phyloP scores from a whole-genome alignment of 2,329 filamentous ascomycete species.

The Drechmeria coniospora region DNA sequence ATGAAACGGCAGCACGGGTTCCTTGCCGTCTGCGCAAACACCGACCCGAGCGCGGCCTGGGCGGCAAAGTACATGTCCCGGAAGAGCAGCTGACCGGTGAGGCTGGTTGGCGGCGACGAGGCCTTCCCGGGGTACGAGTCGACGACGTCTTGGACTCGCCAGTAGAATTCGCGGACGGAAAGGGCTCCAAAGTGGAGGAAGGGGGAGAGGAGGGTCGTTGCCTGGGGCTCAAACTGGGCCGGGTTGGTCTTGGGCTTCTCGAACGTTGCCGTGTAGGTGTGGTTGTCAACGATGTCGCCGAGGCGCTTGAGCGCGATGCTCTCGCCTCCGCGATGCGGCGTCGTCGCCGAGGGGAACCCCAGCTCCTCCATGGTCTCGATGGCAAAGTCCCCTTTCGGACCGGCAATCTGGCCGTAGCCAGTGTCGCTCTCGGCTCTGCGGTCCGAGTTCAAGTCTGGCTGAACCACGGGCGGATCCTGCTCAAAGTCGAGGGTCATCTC shows the following conservation, averaged over 20 bases:
- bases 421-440: conserved; percentile 37
- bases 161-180: conserved; percentile 58
- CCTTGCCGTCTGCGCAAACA: conserved; percentile 47
- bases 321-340: conserved; percentile 58
- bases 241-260: conserved; percentile 63
- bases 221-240: conserved; percentile 55
- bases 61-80: conserved; percentile 75
- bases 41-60: conserved; percentile 49
- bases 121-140: conserved; percentile 37
- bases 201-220: conserved; percentile 58
- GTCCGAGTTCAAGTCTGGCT: conserved; percentile 44
- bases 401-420: conserved; percentile 45
- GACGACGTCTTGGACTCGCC: conserved; percentile 49
- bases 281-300: conserved; percentile 41
- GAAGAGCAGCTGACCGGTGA: conserved; percentile 61
- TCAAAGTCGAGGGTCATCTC: conserved; percentile 43
- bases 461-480: conserved; percentile 32
- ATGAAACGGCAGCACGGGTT: conserved; percentile 60
- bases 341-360: conserved; percentile 48
- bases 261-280: conserved; percentile 56
- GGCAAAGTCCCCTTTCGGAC: conserved; percentile 52
- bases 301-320: conserved; percentile 43
- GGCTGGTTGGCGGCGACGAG: conserved; percentile 48
- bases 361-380: conserved; percentile 59
- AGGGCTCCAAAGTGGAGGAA: conserved; percentile 62